Evolutionary conservation across 495 filamentous ascomycete genomes (phyloP), one percentile per base, ranked within the genome.

Genomic region (Aspergillus cavernicola): DNA sequence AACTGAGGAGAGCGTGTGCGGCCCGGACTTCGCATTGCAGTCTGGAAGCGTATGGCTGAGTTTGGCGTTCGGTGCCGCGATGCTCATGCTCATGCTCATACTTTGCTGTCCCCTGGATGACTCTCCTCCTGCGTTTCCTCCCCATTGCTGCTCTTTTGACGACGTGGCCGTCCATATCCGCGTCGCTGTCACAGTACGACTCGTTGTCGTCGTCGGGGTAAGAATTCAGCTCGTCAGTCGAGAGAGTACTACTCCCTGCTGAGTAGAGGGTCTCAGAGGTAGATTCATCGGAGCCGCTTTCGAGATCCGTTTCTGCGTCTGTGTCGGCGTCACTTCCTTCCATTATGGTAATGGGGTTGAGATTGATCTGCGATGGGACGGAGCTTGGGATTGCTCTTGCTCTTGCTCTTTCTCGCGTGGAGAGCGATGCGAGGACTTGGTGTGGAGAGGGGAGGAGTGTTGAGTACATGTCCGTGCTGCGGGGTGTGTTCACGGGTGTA

Each of bases 1-100:
- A 63, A 56, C 75, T 76, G 58, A 85, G 66, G 52, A 85, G 63
- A 39, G 80, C 67, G 63, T 80, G 70, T 16, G 82, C 82, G 4
- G 82, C 82, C 45, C 76, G 79, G 56, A 81, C 76, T 55, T 82
- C 80, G 18, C 55, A 46, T 1, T 50, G 45, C 26, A 67, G 18
- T 15, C 31, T 35, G 26, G 44, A 62, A 2, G 33, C 32, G 15
- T n/a, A 8, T 9, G 44, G n/a, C n/a, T 36, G 29, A 8, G 19
- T 6, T 16, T 11, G 43, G 19, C 33, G 26, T 38, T 54, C 52
- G 44, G 47, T 46, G 7, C 50, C 24, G 12, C 50, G 32, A 36
- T 55, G 53, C 37, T 40, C 46, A 3, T 45, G 18, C 20, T 22
- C 20, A 23, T 23, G 52, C 32, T 18, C 29, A n/a, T n/a, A n/a